A percentile compares a stretch with the other conserved stretches of the same genome.
These are phyloP conservation scores for Hymenotorrendiella dingleyae DNA, from an alignment of 2,329 filamentous ascomycete genomes.

Conservation along the genomic window DNA sequence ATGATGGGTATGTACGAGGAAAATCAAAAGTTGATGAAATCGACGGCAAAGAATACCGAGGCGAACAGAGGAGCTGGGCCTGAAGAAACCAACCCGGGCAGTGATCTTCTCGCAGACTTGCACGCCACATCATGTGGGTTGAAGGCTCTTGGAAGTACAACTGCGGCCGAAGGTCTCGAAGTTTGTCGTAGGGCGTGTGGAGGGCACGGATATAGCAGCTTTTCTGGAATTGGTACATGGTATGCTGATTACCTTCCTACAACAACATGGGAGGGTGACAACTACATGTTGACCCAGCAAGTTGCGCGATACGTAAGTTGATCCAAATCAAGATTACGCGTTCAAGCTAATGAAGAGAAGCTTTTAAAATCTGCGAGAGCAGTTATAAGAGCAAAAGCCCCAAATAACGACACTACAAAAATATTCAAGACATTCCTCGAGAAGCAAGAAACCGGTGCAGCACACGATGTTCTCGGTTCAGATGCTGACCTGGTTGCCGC, in stretches of 20 bases:
- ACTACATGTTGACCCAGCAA: constrained; percentile 76
- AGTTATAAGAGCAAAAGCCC: constrained; percentile 58
- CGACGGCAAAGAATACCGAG: constrained; percentile 34
- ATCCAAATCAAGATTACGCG: background rate
- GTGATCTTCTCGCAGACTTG: constrained; percentile 64
- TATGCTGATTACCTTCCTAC: constrained; percentile 72
- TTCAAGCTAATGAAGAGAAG: constrained; percentile 24
- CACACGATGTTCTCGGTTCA: constrained; percentile 66
- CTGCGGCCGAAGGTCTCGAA: constrained; percentile 68
- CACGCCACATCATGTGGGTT: constrained; percentile 73
- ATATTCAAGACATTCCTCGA: constrained; percentile 61
- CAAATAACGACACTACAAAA: constrained; percentile 61
- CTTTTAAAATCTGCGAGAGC: constrained; percentile 69
- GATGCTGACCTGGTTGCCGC: constrained; percentile 67
- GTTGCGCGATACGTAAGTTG: constrained; percentile 60
- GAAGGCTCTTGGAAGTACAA: constrained; percentile 67
- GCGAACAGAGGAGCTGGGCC: constrained; percentile 54
- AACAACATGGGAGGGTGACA: constrained; percentile 59
- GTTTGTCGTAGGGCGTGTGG: constrained; percentile 70
- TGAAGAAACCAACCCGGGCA: constrained; percentile 60
- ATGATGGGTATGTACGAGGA: constrained; percentile 72
- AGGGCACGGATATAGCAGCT: constrained; percentile 70
- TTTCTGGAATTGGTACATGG: constrained; percentile 69
- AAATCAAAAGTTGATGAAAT: constrained; percentile 62
- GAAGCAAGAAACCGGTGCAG: constrained; percentile 63